A percentile compares a stretch with the other conserved stretches of the same genome.
Evolutionary conservation across 495 filamentous ascomycete species (phyloP).

Genomic region (Peziza echinospora): DNA sequence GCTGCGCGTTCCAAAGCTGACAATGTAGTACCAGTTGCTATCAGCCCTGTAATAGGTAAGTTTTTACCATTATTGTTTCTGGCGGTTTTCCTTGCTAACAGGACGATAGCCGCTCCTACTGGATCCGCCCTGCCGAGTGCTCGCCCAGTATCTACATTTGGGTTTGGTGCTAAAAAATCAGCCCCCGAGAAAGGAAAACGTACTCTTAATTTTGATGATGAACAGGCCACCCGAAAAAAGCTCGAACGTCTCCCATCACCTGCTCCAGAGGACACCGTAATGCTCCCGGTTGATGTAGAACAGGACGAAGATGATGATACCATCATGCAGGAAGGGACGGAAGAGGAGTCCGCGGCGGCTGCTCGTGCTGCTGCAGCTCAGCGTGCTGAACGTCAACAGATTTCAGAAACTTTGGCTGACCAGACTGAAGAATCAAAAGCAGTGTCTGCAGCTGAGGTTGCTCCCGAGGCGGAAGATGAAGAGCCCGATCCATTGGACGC

Average conservation of each 20-base stretch:
- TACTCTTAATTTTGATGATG: constrained; percentile 66
- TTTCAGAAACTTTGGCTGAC: constrained; percentile 19
- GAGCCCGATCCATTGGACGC: constrained; percentile 78
- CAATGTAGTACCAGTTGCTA: constrained; percentile 28
- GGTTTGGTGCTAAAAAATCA: constrained; percentile 42
- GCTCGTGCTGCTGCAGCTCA: constrained; percentile 60
- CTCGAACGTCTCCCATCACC: constrained; percentile 66
- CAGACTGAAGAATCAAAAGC: constrained; percentile 15
- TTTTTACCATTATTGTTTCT: not conserved
- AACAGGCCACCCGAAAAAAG: constrained; percentile 66
- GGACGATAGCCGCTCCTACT: constrained; percentile 18
- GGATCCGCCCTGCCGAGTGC: constrained; percentile 32
- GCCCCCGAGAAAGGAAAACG: constrained; percentile 45
- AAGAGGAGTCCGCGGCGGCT: constrained; percentile 71
- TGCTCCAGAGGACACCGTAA: constrained; percentile 31
- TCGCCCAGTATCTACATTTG: constrained; percentile 57
- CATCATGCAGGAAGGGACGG: constrained; percentile 52
- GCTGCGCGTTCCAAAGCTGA: constrained; percentile 30
- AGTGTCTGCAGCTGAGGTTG: constrained; percentile 22
- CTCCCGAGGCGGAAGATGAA: constrained; percentile 40
- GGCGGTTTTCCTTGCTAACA: constrained; percentile 3
- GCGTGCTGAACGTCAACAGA: constrained; percentile 41
- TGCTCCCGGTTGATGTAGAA: constrained; percentile 17
- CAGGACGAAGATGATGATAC: constrained; percentile 51
- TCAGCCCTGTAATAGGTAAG: constrained; percentile 28